Evolutionary conservation across 495 filamentous ascomycete genomes (phyloP).

Genomic region (Aspergillus heteromorphus): DNA sequence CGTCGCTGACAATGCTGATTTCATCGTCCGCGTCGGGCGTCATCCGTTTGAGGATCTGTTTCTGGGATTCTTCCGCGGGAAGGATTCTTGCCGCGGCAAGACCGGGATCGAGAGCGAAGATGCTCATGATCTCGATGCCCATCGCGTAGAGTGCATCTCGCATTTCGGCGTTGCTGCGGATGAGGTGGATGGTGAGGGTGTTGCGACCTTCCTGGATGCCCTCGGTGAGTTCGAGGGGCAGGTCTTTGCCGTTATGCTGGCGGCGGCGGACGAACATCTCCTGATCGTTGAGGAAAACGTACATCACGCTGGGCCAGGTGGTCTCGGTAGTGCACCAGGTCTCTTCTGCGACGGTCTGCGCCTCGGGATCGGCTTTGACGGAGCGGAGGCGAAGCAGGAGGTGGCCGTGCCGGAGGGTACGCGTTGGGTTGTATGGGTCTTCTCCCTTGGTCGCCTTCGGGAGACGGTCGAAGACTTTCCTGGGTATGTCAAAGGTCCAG

Average conservation of each 20-base stretch:
- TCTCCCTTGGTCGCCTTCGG: conserved; percentile 10
- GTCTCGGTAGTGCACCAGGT: conserved; percentile 60
- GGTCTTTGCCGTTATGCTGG: conserved; percentile 64
- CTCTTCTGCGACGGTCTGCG: conserved; percentile 19
- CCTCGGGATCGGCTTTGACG: conserved; percentile 21
- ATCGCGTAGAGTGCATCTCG: conserved; percentile 41
- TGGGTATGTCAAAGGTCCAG: conserved; percentile 26
- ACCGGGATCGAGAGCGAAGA: conserved; percentile 46
- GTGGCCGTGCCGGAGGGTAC: conserved; percentile 25
- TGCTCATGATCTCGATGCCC: conserved; percentile 58
- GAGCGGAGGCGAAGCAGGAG: conserved; percentile 41
- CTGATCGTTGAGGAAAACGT: conserved; percentile 59
- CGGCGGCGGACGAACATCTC: conserved; percentile 58
- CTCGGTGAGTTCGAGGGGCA: conserved; percentile 67
- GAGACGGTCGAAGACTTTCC: conserved; percentile 12
- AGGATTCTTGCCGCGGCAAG: conserved; percentile 31
- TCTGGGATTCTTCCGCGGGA: conserved; percentile 25
- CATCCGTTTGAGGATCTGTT: conserved; percentile 36
- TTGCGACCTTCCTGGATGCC: conserved; percentile 51
- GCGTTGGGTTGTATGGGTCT: conserved; percentile 9
- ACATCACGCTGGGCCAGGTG: conserved; percentile 67
- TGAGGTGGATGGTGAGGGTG: conserved; percentile 48
- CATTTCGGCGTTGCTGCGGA: conserved; percentile 33
- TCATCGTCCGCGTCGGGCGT: conserved; percentile 47
- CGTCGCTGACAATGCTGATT: conserved; percentile 54